A percentile compares a stretch with the other conserved stretches of the same genome.
These are phyloP conservation scores for Arthrobotrys iridis DNA, from an alignment of 2,329 filamentous ascomycete genomes.

Conservation along the genomic window DNA sequence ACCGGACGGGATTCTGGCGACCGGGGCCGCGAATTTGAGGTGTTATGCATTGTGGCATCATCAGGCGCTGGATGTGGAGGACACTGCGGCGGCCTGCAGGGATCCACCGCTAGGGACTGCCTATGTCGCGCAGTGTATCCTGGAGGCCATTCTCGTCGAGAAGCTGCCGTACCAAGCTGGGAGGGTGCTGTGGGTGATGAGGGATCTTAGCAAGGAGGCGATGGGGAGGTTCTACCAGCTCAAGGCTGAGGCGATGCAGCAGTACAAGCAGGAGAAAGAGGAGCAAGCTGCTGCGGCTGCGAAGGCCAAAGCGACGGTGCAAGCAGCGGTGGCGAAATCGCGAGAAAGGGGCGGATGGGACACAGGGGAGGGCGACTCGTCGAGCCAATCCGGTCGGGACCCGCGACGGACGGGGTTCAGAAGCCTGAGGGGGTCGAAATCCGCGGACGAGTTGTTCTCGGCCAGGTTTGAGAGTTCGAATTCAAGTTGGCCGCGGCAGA, in stretches of 20 bases:
- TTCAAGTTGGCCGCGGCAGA: too few relatives aligned
- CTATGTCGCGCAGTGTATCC: conserved; percentile 71
- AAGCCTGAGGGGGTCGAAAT: background rate
- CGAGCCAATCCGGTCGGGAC: background rate
- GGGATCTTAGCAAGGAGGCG: conserved; percentile 23
- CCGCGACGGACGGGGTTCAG: background rate
- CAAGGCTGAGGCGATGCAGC: background rate
- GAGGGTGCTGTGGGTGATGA: conserved; percentile 32
- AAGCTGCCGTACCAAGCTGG: conserved; percentile 55
- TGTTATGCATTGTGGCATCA: conserved; percentile 74
- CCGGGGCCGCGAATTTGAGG: conserved; percentile 63
- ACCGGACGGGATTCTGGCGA: conserved; percentile 51
- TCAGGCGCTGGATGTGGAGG: conserved; percentile 65
- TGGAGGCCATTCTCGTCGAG: conserved; percentile 68
- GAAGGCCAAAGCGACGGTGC: background rate
- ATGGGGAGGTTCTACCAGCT: conserved; percentile 14
- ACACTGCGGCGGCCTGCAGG: conserved; percentile 69
- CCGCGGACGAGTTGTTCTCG: background rate
- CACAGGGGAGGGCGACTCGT: background rate
- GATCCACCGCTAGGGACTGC: conserved; percentile 69
- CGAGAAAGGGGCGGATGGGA: background rate
- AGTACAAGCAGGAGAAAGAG: background rate
- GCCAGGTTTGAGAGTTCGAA: background rate
- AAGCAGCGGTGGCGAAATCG: background rate
- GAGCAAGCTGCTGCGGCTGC: background rate